phyloP scores from a whole-genome alignment of 306 rosid species.

The Mimosa bimucronata region DNA sequence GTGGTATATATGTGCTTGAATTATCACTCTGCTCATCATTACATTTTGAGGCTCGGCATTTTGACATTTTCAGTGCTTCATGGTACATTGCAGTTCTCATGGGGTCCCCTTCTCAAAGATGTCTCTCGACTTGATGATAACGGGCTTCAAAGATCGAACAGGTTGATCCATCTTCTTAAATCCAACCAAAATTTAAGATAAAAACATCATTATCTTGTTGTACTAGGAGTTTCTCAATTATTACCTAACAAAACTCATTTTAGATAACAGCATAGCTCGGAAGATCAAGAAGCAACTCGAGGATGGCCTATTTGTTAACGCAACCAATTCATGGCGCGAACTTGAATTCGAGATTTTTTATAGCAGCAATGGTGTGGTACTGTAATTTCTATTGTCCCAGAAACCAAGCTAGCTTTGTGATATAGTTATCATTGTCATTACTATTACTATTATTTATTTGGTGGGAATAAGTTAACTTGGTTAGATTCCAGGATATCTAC shows the following conservation, averaged over 20 bases:
- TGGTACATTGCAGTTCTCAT: conserved; percentile 59
- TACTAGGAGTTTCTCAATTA: conserved; percentile 13
- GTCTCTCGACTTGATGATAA: conserved; percentile 71
- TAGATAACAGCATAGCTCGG: conserved; percentile 60
- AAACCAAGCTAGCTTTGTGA: neutral
- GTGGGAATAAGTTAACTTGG: neutral
- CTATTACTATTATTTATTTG: neutral
- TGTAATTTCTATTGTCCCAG: neutral
- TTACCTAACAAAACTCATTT: conserved; percentile 39
- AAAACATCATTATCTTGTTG: neutral
- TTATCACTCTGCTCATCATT: neutral
- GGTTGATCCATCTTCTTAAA: conserved; percentile 39
- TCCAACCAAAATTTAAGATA: neutral
- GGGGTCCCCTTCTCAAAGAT: conserved; percentile 97
- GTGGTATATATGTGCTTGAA: conserved; percentile 50
- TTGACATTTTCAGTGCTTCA: neutral
- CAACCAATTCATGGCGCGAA: conserved; percentile 60
- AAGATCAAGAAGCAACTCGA: conserved; percentile 67
- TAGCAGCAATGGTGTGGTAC: conserved; percentile 11
- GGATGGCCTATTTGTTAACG: conserved; percentile 58
- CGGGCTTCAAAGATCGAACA: conserved; percentile 62
- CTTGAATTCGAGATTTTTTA: neutral
- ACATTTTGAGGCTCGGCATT: neutral
- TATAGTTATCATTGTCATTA: neutral
- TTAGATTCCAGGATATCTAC: neutral